Evolutionary conservation across 2,329 filamentous ascomycete genomes (phyloP).

Genomic region (Penicillium sp.): DNA sequence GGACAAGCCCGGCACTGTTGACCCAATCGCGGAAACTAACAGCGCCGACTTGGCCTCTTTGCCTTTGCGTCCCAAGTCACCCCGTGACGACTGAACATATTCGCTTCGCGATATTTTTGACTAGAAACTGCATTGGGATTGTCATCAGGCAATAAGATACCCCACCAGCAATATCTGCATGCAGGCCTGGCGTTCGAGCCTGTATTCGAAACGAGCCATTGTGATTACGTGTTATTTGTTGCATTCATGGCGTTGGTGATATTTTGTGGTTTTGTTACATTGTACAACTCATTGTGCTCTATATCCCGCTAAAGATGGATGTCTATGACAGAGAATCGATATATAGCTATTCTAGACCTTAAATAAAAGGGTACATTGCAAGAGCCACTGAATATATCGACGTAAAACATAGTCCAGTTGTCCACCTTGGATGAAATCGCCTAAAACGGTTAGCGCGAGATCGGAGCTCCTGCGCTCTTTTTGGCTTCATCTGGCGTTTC

Average conservation of each 20-base stretch:
- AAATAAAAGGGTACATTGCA: neutral
- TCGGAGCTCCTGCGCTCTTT: slow-evolving; percentile 21
- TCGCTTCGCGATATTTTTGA: too few relatives aligned
- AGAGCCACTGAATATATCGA: too few relatives aligned
- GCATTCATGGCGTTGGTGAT: slow-evolving; percentile 14
- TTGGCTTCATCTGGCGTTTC: slow-evolving; percentile 10
- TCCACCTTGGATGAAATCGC: slow-evolving; percentile 5
- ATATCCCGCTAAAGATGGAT: neutral
- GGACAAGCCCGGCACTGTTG: slow-evolving; percentile 12
- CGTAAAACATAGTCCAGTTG: too few relatives aligned
- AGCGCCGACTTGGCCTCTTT: slow-evolving; percentile 13
- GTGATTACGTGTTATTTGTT: slow-evolving; percentile 4
- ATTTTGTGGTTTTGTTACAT: neutral
- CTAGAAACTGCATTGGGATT: slow-evolving; percentile 13
- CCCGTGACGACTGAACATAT: slow-evolving; percentile 14
- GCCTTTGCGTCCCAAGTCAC: slow-evolving; percentile 18
- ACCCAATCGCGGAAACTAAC: slow-evolving; percentile 7
- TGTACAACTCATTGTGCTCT: neutral
- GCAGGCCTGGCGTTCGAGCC: slow-evolving; percentile 14
- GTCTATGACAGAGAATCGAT: neutral
- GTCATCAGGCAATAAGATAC: slow-evolving; percentile 14
- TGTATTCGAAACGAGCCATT: slow-evolving; percentile 12
- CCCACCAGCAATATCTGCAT: slow-evolving; percentile 20
- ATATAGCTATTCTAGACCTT: neutral
- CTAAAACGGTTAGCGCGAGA: slow-evolving; percentile 17